These are phyloP conservation scores for Cercospora sesami DNA, from an alignment of 2,329 filamentous ascomycete genomes.

Conservation along the genomic window DNA sequence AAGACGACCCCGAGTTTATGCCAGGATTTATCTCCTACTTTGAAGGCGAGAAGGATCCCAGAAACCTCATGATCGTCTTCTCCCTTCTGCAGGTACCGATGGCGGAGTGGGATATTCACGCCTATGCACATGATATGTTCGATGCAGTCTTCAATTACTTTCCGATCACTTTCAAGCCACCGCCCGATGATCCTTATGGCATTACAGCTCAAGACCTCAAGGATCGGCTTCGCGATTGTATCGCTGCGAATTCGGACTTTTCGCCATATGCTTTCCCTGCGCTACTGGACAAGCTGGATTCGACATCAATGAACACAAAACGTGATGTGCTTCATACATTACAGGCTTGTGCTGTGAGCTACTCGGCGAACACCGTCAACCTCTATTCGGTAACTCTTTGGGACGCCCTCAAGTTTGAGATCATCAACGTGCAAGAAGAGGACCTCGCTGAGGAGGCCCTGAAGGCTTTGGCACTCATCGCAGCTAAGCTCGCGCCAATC, in stretches of 20 bases:
- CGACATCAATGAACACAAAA: constrained; percentile 67
- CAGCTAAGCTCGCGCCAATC: constrained; percentile 54
- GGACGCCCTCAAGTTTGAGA: constrained; percentile 69
- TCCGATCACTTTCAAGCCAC: constrained; percentile 68
- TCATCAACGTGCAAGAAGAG: constrained; percentile 66
- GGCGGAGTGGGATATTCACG: constrained; percentile 65
- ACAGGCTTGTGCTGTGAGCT: constrained; percentile 59
- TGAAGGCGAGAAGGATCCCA: constrained; percentile 67
- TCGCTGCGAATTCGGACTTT: constrained; percentile 62
- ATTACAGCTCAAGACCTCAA: constrained; percentile 70
- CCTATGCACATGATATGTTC: constrained; percentile 62
- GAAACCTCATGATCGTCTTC: constrained; percentile 70
- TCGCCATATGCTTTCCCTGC: constrained; percentile 68
- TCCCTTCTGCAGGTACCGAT: constrained; percentile 66
- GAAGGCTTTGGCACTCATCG: constrained; percentile 56
- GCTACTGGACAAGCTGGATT: constrained; percentile 68
- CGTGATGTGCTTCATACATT: constrained; percentile 66
- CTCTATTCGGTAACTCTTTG: constrained; percentile 65
- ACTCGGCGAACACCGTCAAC: constrained; percentile 60
- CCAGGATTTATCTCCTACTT: constrained; percentile 64
- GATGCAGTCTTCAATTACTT: constrained; percentile 72
- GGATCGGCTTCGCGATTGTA: constrained; percentile 62
- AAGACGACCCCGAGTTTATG: constrained; percentile 56
- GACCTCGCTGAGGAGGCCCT: constrained; percentile 63
- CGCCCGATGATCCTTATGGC: constrained; percentile 67